Evolutionary conservation across 2,329 filamentous ascomycete genomes (phyloP).

Genomic region (Nemania serpens): DNA sequence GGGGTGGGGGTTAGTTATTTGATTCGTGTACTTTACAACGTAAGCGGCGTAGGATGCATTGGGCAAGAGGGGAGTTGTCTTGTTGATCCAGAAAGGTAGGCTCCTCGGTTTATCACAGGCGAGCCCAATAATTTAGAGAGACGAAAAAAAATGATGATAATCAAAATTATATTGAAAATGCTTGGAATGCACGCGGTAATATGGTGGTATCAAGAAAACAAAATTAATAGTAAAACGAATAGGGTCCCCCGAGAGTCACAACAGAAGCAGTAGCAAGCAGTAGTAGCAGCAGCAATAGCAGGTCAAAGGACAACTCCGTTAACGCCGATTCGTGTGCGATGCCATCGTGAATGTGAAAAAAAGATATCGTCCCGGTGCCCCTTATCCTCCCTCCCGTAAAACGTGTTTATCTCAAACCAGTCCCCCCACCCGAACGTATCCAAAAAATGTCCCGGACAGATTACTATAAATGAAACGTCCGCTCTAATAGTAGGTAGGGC

Average conservation of each 20-base stretch:
- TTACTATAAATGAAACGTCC: constrained; percentile 12
- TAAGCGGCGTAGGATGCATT: too few species aligned
- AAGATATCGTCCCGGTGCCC: constrained; percentile 15
- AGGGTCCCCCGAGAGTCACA: constrained; percentile 5
- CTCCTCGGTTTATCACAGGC: constrained; percentile 12
- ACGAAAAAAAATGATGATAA: too few species aligned
- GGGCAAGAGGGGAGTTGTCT: too few species aligned
- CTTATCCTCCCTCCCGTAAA: neutral
- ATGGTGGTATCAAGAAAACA: constrained; percentile 24
- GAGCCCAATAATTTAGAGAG: constrained; percentile 5
- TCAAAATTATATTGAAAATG: too few species aligned
- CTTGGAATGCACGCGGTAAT: constrained; percentile 14
- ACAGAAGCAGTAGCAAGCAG: neutral
- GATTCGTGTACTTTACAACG: too few species aligned
- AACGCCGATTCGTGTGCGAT: constrained; percentile 29
- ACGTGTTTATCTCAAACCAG: constrained; percentile 15
- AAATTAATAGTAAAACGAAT: neutral
- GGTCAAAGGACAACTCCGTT: constrained; percentile 7
- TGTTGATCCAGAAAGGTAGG: neutral
- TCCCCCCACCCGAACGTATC: constrained; percentile 13
- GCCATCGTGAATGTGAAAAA: constrained; percentile 17
- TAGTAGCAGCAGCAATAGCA: neutral
- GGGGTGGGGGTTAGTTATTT: neutral
- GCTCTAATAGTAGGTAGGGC: constrained; percentile 11
- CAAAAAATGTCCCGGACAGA: constrained; percentile 13